Conservation (phyloP, 192 early-diverging fungal species). For the Coemansia sp. region DNA sequence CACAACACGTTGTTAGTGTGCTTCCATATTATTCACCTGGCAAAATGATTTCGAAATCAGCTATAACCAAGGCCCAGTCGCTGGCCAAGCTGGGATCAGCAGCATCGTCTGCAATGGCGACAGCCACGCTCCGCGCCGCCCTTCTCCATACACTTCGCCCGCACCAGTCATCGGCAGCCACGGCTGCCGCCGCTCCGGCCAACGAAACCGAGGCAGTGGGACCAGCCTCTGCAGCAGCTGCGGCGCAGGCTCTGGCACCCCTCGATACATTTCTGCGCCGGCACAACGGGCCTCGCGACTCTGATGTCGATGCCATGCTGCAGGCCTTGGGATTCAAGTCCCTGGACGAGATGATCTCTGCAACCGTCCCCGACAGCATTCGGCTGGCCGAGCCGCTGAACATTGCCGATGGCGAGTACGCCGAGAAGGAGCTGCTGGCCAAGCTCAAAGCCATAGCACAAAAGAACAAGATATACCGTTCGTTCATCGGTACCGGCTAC, state of each 20-base stretch:
- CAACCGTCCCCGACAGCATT: conserved; percentile 83
- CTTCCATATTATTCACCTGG: not conserved
- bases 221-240: conserved; percentile 6
- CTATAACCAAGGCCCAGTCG: conserved; percentile 33
- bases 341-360: conserved; percentile 78
- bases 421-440: conserved; percentile 86
- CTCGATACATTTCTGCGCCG: conserved; percentile 77
- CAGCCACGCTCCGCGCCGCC: conserved; percentile 30
- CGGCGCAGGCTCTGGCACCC: conserved; percentile 42
- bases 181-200: conserved; percentile 10
- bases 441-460: conserved; percentile 79
- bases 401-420: conserved; percentile 68
- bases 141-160: conserved; percentile 51
- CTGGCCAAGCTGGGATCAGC: conserved; percentile 17
- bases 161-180: conserved; percentile 38
- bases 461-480: conserved; percentile 88
- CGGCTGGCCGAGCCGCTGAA: conserved; percentile 66
- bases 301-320: conserved; percentile 81
- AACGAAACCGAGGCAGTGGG: not conserved
- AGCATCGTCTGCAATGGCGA: conserved; percentile 15
- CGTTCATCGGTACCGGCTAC: conserved; percentile 97
- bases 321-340: conserved; percentile 70
- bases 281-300: conserved; percentile 81
- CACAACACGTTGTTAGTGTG: not conserved
- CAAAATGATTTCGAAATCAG: conserved; percentile 45